Conservation (phyloP, 352 stramenopile genomes). For the Pythium sp. region DNA sequence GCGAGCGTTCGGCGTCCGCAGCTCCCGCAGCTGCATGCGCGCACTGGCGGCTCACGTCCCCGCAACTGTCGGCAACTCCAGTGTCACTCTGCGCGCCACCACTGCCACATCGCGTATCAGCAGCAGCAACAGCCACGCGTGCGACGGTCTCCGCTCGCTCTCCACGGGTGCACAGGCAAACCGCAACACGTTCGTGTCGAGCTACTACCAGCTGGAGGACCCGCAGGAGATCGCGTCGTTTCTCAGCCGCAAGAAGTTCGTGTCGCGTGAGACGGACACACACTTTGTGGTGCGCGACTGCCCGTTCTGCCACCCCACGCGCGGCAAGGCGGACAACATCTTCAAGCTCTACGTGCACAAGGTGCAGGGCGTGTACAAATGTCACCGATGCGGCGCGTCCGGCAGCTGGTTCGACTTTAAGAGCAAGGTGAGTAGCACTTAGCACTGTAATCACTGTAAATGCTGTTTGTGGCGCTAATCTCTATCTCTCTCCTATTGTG, state of each 20-base stretch:
- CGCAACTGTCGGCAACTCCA: neutral
- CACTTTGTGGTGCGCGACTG: constrained; percentile 83
- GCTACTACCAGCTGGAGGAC: constrained; percentile 72
- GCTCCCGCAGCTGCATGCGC: constrained; percentile 17
- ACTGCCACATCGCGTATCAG: neutral
- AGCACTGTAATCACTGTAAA: neutral
- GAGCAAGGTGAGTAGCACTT: constrained; percentile 40
- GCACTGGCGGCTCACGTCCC: constrained; percentile 2
- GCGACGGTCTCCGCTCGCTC: constrained; percentile 16
- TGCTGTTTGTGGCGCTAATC: neutral
- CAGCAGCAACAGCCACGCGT: constrained; percentile 3
- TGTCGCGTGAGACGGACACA: constrained; percentile 62
- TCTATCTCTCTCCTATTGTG: neutral
- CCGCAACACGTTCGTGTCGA: constrained; percentile 69
- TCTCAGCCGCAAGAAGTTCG: constrained; percentile 69
- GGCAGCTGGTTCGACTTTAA: constrained; percentile 92
- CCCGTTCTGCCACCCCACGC: constrained; percentile 84
- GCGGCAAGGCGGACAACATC: constrained; percentile 81
- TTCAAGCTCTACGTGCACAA: constrained; percentile 92
- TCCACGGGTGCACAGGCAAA: constrained; percentile 21
- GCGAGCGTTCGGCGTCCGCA: constrained; percentile 24
- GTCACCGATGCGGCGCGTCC: constrained; percentile 81
- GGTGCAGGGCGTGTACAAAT: constrained; percentile 86
- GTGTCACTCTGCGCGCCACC: neutral
- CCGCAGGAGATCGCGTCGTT: constrained; percentile 65